Evolutionary conservation across 306 rosid genomes (phyloP).

Genomic region (Canavalia gladiata): DNA sequence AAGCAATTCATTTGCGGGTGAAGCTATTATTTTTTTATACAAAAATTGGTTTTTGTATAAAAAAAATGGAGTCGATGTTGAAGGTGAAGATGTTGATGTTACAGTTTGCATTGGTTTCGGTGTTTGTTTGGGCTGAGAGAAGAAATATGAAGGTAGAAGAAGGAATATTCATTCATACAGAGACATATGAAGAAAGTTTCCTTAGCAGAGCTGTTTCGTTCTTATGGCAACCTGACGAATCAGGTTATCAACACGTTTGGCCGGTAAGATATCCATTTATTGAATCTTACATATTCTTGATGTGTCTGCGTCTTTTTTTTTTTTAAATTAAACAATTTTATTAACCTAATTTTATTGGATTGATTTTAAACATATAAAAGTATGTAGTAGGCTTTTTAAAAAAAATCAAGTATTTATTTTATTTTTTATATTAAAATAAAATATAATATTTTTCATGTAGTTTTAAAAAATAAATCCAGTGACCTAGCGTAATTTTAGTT

Average conservation of each 20-base stretch:
- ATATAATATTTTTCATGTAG: too few relatives aligned
- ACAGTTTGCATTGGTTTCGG: constrained; percentile 44
- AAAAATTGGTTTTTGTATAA: too few relatives aligned
- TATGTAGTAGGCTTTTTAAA: too few relatives aligned
- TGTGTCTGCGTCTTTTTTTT: not conserved
- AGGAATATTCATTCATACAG: constrained; percentile 43
- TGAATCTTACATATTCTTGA: not conserved
- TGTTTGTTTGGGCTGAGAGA: constrained; percentile 61
- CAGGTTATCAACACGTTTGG: constrained; percentile 80
- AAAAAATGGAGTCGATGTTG: constrained; percentile 42
- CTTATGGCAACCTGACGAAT: constrained; percentile 69
- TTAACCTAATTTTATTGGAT: too few relatives aligned
- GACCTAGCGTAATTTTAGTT: too few relatives aligned
- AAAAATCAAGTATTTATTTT: too few relatives aligned
- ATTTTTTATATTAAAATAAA: too few relatives aligned
- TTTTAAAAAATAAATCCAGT: too few relatives aligned
- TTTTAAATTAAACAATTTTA: not conserved
- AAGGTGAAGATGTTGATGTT: constrained; percentile 47
- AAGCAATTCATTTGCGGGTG: not conserved
- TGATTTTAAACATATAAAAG: too few relatives aligned
- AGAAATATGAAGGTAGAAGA: constrained; percentile 47
- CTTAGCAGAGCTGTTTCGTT: constrained; percentile 56
- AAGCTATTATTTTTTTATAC: not conserved
- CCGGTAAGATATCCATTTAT: constrained; percentile 61
- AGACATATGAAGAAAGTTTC: constrained; percentile 35